Evolutionary conservation across 2,329 filamentous ascomycete genomes (phyloP).

Genomic region (Didymosphaeria variabile): DNA sequence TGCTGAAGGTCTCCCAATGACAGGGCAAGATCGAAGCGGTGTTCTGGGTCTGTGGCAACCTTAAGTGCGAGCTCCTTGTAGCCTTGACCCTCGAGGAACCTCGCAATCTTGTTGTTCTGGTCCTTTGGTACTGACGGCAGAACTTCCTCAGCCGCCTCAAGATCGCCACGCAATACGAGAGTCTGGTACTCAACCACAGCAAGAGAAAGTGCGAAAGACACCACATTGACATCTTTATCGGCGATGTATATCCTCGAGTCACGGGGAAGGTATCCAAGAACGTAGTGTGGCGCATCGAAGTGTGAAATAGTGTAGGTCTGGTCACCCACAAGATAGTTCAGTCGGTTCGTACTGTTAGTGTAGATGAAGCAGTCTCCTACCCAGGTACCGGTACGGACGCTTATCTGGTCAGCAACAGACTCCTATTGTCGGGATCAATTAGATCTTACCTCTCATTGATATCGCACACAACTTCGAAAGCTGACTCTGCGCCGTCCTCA

Average conservation of each 20-base stretch:
- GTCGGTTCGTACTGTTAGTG: slow-evolving; percentile 93
- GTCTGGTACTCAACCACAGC: slow-evolving; percentile 97
- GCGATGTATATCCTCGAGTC: slow-evolving; percentile 95
- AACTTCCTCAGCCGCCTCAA: slow-evolving; percentile 88
- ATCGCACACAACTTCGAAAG: slow-evolving; percentile 95
- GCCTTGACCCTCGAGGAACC: slow-evolving; percentile 96
- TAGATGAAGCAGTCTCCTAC: slow-evolving; percentile 99
- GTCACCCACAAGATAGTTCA: slow-evolving; percentile 98
- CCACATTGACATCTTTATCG: slow-evolving; percentile 93
- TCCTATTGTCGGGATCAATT: slow-evolving; percentile 23
- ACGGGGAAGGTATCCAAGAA: slow-evolving; percentile 92
- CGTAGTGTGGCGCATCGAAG: slow-evolving; percentile 94
- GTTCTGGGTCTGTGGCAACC: slow-evolving; percentile 92
- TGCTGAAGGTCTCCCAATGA: slow-evolving; percentile 83
- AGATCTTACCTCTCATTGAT: slow-evolving; percentile 81
- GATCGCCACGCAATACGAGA: slow-evolving; percentile 88
- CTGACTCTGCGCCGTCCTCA: slow-evolving; percentile 90
- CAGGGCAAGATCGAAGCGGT: slow-evolving; percentile 93
- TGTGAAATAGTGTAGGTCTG: slow-evolving; percentile 98
- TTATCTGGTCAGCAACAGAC: slow-evolving; percentile 47
- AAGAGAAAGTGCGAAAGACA: slow-evolving; percentile 89
- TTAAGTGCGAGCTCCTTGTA: slow-evolving; percentile 96
- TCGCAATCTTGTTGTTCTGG: slow-evolving; percentile 97
- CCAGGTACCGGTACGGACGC: slow-evolving; percentile 94
- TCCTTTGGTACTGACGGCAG: slow-evolving; percentile 85